These are phyloP conservation scores for Tetrahymena malaccensis DNA, from an alignment of 73 alveolate genomes.

Conservation along the genomic window DNA sequence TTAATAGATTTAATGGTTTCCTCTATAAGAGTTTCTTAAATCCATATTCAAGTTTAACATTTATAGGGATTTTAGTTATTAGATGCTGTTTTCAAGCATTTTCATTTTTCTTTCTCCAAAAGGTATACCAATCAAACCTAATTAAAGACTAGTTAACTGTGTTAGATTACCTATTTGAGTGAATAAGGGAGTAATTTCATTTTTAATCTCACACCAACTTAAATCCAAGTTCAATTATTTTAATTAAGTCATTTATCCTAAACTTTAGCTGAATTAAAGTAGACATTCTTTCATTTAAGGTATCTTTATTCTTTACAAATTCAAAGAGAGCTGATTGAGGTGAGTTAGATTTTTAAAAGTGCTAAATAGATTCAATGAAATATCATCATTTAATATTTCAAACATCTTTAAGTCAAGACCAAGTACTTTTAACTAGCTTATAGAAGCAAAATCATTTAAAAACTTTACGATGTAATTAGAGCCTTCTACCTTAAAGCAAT, in stretches of 20 bases:
- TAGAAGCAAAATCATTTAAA: neutral
- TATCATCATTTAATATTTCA: neutral
- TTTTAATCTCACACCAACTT: neutral
- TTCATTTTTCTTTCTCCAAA: neutral
- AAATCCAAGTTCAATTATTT: neutral
- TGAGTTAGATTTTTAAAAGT: neutral
- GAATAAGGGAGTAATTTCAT: neutral
- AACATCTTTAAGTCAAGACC: neutral
- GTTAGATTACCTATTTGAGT: neutral
- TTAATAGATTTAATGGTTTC: neutral
- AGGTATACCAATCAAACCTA: neutral
- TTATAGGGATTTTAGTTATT: neutral
- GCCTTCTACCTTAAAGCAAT: neutral
- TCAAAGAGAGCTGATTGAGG: neutral
- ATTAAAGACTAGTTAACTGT: neutral
- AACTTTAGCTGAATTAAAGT: neutral
- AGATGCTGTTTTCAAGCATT: neutral
- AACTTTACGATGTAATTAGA: neutral
- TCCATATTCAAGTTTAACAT: neutral
- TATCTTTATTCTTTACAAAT: neutral
- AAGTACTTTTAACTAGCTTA: neutral
- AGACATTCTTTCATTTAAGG: neutral
- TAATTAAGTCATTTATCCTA: neutral
- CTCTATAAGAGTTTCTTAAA: neutral
- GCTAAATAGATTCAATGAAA: neutral